Evolutionary conservation across 306 rosid species (phyloP), one percentile per base, ranked within the genome.

Genomic region (Canavalia gladiata): DNA sequence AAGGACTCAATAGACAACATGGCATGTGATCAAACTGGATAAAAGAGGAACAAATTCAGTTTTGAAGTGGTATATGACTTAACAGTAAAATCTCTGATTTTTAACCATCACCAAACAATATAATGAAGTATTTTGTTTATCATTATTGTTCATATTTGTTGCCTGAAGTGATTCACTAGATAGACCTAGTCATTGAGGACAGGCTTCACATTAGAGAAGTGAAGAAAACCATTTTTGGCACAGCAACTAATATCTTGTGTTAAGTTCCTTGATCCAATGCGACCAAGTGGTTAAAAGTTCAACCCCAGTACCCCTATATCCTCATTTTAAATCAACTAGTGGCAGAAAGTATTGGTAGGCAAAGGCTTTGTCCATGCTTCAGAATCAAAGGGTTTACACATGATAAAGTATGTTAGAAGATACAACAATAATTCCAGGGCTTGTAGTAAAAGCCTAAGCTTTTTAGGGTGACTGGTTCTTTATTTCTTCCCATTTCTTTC

Each of bases 41-140:
- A 10, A 39, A 6, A 12, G 37, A 51, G 63, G 28, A 31, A 76
- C 8, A 28, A 67, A 51, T 34, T 34, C 46, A n/a, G 18, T 54
- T 73, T 54, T 42, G 56, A 18, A 62, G 62, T 60, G 54, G 76
- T 28, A 75, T 37, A 60, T 49, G 39, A 62, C 49, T 46, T 56
- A 35, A 33, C 31, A 25, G 46, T 64, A 13, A 64, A 59, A 31
- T 10, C 60, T 69, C 25, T 43, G 62, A 9, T 64, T 68, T 30
- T 37, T 46, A 63, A 39, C 65, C 28, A 52, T 33, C 68, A 70
- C 49, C 5, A 25, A 47, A 33, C 58, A 62, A 72, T 50, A 49
- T 50, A 72, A 72, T 55, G 72, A 79, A 70, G 64, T 33, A 58
- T 39, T 68, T 57, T 55, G 12, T 68, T 83, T 18, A 41, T 83